Evolutionary conservation across 495 filamentous ascomycete species (phyloP).

Genomic region (Hyaloscypha variabilis): DNA sequence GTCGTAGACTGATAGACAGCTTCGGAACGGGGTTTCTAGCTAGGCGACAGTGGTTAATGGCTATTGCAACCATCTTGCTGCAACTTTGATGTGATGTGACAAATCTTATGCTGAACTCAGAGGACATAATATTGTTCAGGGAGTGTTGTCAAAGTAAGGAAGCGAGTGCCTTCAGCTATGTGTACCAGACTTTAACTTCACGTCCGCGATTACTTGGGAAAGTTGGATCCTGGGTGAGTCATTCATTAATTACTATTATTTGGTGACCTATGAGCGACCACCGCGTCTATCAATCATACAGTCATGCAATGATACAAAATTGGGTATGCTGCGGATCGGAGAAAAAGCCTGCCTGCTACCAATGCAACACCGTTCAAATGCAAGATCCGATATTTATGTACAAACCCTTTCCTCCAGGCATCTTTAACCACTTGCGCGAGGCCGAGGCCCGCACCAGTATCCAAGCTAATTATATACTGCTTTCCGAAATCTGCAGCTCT

Average conservation of each 20-base stretch:
- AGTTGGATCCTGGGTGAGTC: background rate
- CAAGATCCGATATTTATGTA: background rate
- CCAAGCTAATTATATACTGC: background rate
- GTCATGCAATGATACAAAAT: background rate
- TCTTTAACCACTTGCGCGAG: background rate
- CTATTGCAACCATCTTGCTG: conserved; percentile 4
- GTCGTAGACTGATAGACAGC: background rate
- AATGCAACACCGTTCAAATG: background rate
- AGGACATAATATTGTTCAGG: no score
- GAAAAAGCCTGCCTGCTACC: background rate
- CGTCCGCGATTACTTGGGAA: no score
- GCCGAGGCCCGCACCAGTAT: background rate
- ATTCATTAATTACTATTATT: background rate
- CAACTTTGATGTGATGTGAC: no score
- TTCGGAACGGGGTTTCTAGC: background rate
- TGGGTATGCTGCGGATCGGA: background rate
- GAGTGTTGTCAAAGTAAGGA: no score
- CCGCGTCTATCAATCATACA: background rate
- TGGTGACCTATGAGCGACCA: background rate
- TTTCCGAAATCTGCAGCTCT: conserved; percentile 9
- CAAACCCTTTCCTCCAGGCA: background rate
- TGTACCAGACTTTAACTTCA: no score
- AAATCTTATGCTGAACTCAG: no score
- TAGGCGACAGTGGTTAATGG: background rate
- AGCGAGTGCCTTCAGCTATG: no score